Base-by-base conservation (phyloP, 495 filamentous ascomycete species). In the Parathielavia appendiculata region DNA sequence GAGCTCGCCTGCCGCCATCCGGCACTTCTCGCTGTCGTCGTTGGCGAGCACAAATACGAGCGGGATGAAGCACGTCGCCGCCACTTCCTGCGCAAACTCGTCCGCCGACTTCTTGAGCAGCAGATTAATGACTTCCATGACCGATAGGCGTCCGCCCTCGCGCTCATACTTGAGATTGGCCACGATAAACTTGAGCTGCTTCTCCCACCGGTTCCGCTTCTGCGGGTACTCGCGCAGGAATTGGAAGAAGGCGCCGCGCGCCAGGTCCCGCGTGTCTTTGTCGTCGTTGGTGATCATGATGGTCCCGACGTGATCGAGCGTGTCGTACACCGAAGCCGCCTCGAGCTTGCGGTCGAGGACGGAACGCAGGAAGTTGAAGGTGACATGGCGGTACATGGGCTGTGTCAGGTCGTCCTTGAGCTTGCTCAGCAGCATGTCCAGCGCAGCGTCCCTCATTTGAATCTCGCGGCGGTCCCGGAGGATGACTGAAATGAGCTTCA, bases 221-320 rank as follows among this genome's bases (percentile, higher is more conserved):
- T 97, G 93, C 0, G 93, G 93, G 67, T 97, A 98, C 45, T 97
- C 89, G 61, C 91, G 84, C 38, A 98, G 71, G 77, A 97, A 98
- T 64, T 96, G 90, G 69, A 96, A 84, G 72, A 95, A 98, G 23
- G 85, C 87, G 20, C 90, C 89, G 32, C 95, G 83, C 17, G 92
- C 92, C 36, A 92, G 73, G 64, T 96, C 91, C 43, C 92, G 81
- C 4, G 92, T 88, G 60, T 85, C 83, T 63, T 86, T 85, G 61
- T 91, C 91, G 56, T 95, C 87, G 70, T 96, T 97, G 23, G 88
- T 96, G 57, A 98, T 89, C 92, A 97, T 96, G 72, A 97, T 86
- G n/a, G 79, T 83, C 23, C 89, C 88, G 35, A 97, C 85, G 61
- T 86, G 81, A 65, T 98, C 93, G 51, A 95, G 81, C 14, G 88